Base-by-base conservation (phyloP, 192 early-diverging fungal species). In the Linnemannia hyalina region DNA sequence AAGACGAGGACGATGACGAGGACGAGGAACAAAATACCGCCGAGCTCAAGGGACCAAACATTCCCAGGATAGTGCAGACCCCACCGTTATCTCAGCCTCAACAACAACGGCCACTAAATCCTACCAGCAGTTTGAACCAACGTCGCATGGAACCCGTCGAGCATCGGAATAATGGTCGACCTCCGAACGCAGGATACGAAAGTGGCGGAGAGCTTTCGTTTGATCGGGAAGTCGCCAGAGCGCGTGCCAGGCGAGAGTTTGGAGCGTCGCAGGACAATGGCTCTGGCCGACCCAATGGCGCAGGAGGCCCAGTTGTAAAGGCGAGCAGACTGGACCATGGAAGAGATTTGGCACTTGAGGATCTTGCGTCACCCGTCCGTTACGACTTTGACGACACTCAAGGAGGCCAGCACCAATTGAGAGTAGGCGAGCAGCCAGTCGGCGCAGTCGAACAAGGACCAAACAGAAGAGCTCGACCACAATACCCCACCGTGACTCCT, bases 261-360 rank as follows among this genome's bases (percentile, higher is more conserved):
- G 75, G 78, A 6, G 63, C 41, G 15, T 74, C 81, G 1, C 15
- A 42, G 1, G 52, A 76, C 26, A 70, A 46, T 16, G 40, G 29
- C 35, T 60, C 29, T 13, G n/a, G 20, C 20, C 52, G 57, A 26
- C 35, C n/a, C 35, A 74, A 74, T 49, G 32, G 60, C 3, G 18
- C 22, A 13, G 16, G 15, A 10, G 40, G 47, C 18, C 65, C 68
- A 40, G 52, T 41, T 8, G 41, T 41, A 2, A 68, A 36, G 3
- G 60, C 78, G 32, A 83, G 77, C 68, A 68, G 36, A 41, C 40
- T 85, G 47, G 83, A 85, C 11, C 78, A 77, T 68, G 83, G 83
- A 3, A 57, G 78, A 42, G 78, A 68, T 41, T 44, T 85, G 22
- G 83, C 29, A 9, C 22, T 85, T 3, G 83, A 80, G 23, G 83